Conservation (phyloP, 192 early-diverging fungal genomes). For the Jimgerdemannia lactiflua region DNA sequence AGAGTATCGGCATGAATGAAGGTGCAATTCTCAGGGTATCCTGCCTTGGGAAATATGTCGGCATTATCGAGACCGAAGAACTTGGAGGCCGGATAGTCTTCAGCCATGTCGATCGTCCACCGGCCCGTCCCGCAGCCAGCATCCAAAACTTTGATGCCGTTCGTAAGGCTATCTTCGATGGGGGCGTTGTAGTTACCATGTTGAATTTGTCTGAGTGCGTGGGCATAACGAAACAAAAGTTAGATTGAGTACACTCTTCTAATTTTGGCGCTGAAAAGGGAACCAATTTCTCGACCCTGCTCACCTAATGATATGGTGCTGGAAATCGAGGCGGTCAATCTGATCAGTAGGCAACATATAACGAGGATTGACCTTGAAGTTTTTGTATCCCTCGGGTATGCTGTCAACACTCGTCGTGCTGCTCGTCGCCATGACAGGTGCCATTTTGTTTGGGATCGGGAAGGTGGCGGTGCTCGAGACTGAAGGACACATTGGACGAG, state of each 20-base stretch:
- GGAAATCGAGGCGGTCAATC: background rate
- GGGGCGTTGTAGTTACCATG: background rate
- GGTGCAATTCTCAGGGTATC: background rate
- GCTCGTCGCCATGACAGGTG: background rate
- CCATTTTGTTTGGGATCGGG: background rate
- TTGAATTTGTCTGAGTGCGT: background rate
- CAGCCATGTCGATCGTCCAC: constrained; percentile 32
- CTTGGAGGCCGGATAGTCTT: constrained; percentile 36
- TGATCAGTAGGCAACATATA: background rate
- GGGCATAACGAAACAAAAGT: too few relatives aligned
- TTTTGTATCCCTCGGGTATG: background rate
- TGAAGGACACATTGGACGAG: too few relatives aligned
- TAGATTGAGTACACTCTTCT: too few relatives aligned
- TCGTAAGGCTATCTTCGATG: background rate
- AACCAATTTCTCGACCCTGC: too few relatives aligned
- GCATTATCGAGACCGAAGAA: constrained; percentile 45
- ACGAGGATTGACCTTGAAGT: background rate
- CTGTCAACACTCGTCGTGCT: background rate
- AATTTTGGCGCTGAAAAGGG: too few relatives aligned
- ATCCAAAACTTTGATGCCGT: background rate
- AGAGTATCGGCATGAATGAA: constrained; percentile 11
- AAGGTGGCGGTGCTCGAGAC: background rate
- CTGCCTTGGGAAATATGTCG: background rate
- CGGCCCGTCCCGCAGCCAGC: constrained; percentile 11
- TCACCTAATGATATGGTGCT: background rate